Percentiles rank a stretch among this genome's conserved stretches.
These are phyloP conservation scores for Hymenoscyphus occultus DNA, from an alignment of 2,329 filamentous ascomycete genomes.

Conservation along the genomic window DNA sequence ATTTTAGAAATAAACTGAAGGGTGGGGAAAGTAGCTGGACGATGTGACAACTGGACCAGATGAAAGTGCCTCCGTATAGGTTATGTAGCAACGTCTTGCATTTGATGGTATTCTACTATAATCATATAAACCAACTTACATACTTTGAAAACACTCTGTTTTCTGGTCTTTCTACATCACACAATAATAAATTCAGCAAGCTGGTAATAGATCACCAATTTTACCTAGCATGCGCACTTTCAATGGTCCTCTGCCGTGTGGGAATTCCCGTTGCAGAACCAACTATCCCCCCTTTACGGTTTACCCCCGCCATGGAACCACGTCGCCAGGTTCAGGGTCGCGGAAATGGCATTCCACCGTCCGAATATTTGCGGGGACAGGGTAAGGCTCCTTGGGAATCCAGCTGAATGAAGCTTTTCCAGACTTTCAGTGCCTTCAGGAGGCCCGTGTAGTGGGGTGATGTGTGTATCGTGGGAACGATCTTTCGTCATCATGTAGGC, in stretches of 20 bases:
- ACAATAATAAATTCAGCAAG: background rate
- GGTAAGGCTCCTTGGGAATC: background rate
- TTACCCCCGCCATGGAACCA: background rate
- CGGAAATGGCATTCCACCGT: background rate
- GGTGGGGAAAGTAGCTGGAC: background rate
- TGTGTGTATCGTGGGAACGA: constrained; percentile 1
- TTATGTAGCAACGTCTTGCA: background rate
- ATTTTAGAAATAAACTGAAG: background rate
- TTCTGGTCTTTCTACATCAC: background rate
- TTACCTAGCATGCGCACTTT: background rate
- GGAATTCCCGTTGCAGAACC: background rate
- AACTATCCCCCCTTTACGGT: background rate
- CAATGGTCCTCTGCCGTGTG: background rate
- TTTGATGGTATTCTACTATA: background rate
- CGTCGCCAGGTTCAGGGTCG: background rate
- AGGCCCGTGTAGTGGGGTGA: background rate
- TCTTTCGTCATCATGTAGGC: constrained; percentile 1
- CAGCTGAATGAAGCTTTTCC: constrained; percentile 4
- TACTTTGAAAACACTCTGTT: too few species aligned
- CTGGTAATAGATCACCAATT: background rate
- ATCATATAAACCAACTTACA: background rate
- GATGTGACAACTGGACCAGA: background rate
- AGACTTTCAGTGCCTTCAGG: background rate
- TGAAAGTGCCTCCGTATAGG: background rate
- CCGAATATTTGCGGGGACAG: background rate